phyloP scores from a whole-genome alignment of 202 grass and related monocot species.

The Saccharum hybrid region DNA sequence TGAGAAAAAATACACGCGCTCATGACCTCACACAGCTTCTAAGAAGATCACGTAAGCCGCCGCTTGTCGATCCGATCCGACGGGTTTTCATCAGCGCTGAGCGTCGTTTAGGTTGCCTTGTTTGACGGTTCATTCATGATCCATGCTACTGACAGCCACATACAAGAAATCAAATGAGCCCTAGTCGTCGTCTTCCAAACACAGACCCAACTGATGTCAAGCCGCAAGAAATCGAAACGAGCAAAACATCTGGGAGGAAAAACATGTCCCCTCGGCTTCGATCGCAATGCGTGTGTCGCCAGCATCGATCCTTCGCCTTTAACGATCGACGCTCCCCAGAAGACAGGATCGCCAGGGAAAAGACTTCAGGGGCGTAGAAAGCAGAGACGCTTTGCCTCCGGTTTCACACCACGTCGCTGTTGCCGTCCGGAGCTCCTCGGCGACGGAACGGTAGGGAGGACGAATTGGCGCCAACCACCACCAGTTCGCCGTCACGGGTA shows the following conservation, averaged over 20 bases:
- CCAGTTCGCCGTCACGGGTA: conserved; percentile 26
- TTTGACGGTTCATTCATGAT: conserved; percentile 9
- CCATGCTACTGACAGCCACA: neutral
- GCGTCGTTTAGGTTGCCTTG: conserved; percentile 7
- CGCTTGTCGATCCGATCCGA: conserved; percentile 6
- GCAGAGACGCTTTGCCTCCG: conserved; percentile 30
- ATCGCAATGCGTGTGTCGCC: neutral
- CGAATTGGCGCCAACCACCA: conserved; percentile 37
- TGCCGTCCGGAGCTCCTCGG: conserved; percentile 2
- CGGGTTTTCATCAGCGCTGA: neutral
- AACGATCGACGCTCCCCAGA: conserved; percentile 25
- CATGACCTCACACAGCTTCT: neutral
- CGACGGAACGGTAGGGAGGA: neutral
- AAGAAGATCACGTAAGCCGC: neutral
- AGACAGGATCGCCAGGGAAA: conserved; percentile 18
- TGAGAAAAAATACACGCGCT: neutral
- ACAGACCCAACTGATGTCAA: neutral
- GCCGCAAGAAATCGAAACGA: neutral
- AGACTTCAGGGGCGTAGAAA: conserved; percentile 9
- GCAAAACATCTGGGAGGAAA: neutral
- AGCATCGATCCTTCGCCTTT: conserved; percentile 26
- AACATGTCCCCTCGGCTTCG: neutral
- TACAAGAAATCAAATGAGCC: neutral
- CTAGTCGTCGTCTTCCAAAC: neutral
- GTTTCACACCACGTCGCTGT: conserved; percentile 27